Evolutionary conservation across 2,329 filamentous ascomycete genomes (phyloP).

Genomic region (Fusarium sarcochroum): DNA sequence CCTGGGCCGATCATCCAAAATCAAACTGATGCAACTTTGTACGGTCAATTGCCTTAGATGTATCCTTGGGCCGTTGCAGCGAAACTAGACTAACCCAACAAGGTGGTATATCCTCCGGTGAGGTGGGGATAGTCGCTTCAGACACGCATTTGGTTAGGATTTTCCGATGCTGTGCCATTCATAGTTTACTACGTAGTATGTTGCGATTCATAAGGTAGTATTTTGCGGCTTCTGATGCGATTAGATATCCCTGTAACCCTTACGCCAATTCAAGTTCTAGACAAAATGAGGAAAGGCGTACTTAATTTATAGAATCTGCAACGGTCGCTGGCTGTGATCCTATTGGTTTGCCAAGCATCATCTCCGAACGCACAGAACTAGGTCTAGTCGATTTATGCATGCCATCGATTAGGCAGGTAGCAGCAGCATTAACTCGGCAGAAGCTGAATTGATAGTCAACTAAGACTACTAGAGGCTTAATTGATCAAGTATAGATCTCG

Average conservation of each 20-base stretch:
- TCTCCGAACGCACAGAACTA: background rate
- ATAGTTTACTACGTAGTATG: no score
- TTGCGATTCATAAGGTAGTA: background rate
- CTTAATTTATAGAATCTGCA: no score
- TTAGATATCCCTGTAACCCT: no score
- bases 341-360: background rate
- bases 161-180: constrained; percentile 17
- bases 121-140: constrained; percentile 1
- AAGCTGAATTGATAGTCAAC: background rate
- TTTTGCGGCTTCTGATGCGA: background rate
- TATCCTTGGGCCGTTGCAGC: background rate
- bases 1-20: no score
- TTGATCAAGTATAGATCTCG: no score
- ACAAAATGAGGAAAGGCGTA: no score
- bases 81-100: constrained; percentile 1
- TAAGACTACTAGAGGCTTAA: background rate
- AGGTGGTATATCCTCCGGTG: background rate
- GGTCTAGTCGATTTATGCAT: background rate
- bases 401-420: background rate
- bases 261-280: no score
- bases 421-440: background rate
- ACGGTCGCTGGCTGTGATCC: background rate
- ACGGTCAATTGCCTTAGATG: constrained; percentile 6
- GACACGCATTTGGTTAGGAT: background rate
- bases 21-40: constrained; percentile 10